A percentile compares a stretch with the other conserved stretches of the same genome.
phyloP scores from a whole-genome alignment of 2,329 filamentous ascomycete species.

The Penicillium crustosum region DNA sequence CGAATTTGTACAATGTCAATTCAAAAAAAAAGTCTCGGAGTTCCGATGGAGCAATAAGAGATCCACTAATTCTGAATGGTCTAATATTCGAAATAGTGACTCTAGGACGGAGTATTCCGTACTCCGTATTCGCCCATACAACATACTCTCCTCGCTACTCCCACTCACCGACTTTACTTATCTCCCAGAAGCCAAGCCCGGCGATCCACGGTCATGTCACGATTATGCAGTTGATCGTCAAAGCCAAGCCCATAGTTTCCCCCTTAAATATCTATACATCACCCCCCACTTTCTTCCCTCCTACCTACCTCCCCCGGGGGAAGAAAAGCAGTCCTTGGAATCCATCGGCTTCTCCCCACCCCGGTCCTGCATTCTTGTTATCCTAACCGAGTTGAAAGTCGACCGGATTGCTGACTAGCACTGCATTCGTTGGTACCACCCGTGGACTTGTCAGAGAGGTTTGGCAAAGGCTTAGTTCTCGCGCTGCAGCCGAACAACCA shows the following conservation, averaged over 20 bases:
- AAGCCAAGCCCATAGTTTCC: slow-evolving; percentile 6
- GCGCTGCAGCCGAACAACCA: background rate
- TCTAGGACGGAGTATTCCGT: background rate
- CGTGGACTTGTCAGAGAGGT: background rate
- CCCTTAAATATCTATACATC: background rate
- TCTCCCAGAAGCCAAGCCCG: slow-evolving; percentile 2
- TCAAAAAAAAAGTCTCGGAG: background rate
- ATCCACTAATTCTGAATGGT: background rate
- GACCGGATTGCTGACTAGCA: slow-evolving; percentile 1
- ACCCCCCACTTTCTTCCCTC: background rate
- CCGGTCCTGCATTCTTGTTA: slow-evolving; percentile 11
- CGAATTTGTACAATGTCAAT: background rate
- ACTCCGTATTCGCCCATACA: too few species aligned
- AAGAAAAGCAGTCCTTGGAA: background rate
- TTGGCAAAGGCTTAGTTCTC: slow-evolving; percentile 24
- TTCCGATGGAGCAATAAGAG: background rate
- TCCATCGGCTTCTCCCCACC: background rate
- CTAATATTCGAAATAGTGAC: background rate
- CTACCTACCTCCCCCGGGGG: background rate
- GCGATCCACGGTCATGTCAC: slow-evolving; percentile 3
- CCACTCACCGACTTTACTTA: slow-evolving; percentile 10
- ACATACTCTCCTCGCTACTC: too few species aligned
- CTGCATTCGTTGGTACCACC: slow-evolving; percentile 4
- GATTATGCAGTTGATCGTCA: slow-evolving; percentile 2
- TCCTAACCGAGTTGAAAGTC: background rate